Evolutionary conservation across 495 filamentous ascomycete genomes (phyloP), one percentile per base, ranked within the genome.

Genomic region (Viridothelium virens): DNA sequence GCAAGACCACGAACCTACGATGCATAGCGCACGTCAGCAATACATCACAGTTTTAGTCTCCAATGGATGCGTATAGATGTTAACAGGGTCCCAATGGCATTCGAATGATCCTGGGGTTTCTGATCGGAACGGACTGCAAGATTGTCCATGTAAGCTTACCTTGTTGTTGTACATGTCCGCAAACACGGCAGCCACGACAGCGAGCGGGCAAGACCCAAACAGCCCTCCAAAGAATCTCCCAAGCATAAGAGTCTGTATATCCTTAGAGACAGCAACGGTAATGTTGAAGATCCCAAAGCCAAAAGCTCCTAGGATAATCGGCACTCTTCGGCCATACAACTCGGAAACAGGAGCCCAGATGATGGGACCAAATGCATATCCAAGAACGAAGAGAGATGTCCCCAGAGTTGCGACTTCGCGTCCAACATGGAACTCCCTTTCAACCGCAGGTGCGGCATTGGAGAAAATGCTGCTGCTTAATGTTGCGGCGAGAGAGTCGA

Each of bases 201-300:
- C 79, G 1, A 84, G 66, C 2, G 83, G 80, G 61, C 79, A 79
- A 4, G 80, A 79, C 5, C 79, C 82, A 65, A 81, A 83, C 11
- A 82, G 53, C 0, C 83, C 83, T 1, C 73, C 75, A 65, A 85
- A 82, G 72, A 84, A 84, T 0, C 82, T 78, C 47, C 76, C 77
- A 14, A 85, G 73, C 67, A 83, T 76, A 38, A 84, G 71, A 16
- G 82, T 85, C 48, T 85, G 79, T 0, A 69, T 63, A 61, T 75
- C 73, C 65, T 75, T 73, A 12, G 67, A 69, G 2, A 72, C 68
- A 0, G 74, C 75, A 4, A 73, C 71, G 33, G 70, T 65, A 31
- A 75, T 68, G 47, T 34, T 61, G 67, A 77, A 77, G 64, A 77
- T 66, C 25, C 65, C 18, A 63, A 74, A 74, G 4, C 68, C 74